phyloP scores from a whole-genome alignment of 2,329 filamentous ascomycete genomes.

The Paradendryphiella salina region DNA sequence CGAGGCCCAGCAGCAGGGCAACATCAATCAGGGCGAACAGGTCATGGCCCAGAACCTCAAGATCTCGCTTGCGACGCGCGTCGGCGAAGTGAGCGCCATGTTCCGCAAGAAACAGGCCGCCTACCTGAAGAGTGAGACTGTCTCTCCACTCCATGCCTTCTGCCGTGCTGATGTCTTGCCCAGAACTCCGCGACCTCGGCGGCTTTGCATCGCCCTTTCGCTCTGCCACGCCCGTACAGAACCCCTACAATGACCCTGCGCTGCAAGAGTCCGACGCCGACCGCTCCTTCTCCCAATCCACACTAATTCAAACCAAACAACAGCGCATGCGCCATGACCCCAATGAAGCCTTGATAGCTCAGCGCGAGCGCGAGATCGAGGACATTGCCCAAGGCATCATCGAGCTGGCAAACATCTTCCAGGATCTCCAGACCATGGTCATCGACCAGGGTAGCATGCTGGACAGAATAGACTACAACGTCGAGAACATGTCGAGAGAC shows the following conservation, averaged over 20 bases:
- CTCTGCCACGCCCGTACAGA: conserved; percentile 52
- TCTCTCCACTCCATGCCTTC: background rate
- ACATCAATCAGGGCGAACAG: conserved; percentile 80
- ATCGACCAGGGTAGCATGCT: conserved; percentile 58
- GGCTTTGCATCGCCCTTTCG: conserved; percentile 55
- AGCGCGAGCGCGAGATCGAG: conserved; percentile 94
- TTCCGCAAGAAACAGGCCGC: conserved; percentile 98
- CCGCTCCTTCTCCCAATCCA: conserved; percentile 85
- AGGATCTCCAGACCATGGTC: conserved; percentile 90
- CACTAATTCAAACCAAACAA: conserved; percentile 77
- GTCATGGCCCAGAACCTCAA: conserved; percentile 97
- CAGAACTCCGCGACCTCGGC: conserved; percentile 52
- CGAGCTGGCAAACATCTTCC: conserved; percentile 93
- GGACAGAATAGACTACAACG: conserved; percentile 73
- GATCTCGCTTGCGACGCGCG: conserved; percentile 81
- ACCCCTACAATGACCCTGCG: conserved; percentile 80
- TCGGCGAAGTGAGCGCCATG: conserved; percentile 86
- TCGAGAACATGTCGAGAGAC: conserved; percentile 91
- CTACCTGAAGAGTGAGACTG: conserved; percentile 80
- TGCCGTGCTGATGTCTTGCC: conserved; percentile 16
- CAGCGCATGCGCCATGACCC: conserved; percentile 64
- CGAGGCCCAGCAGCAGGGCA: conserved; percentile 73
- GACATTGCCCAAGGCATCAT: conserved; percentile 98
- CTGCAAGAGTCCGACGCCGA: conserved; percentile 88
- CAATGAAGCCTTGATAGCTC: conserved; percentile 76